Percentiles rank a stretch among this genome's conserved stretches.
Conservation (phyloP, 768 basidiomycete genomes). For the Daedaleopsis nitida region DNA sequence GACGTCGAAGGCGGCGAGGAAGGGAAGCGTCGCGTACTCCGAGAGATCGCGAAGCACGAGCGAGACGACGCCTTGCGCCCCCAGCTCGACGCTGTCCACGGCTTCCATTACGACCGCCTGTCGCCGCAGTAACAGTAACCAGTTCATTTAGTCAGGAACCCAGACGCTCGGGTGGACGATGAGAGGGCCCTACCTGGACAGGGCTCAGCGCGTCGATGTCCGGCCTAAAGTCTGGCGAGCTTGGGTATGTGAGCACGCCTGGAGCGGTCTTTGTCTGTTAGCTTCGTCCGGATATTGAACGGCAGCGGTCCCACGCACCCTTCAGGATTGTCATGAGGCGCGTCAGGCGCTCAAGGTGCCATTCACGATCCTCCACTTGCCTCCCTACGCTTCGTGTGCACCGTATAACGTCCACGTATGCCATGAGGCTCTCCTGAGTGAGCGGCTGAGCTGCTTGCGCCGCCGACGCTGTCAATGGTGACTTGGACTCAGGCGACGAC, state of each 20-base stretch:
- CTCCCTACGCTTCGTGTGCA: conserved; percentile 56
- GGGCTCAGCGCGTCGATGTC: conserved; percentile 84
- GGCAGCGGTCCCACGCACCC: conserved; percentile 38
- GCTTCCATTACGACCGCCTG: conserved; percentile 76
- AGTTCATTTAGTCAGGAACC: conserved; percentile 17
- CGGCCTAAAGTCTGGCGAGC: conserved; percentile 84
- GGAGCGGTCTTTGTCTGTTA: not conserved
- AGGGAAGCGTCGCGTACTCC: conserved; percentile 85
- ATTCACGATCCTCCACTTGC: conserved; percentile 54
- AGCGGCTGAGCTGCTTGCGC: conserved; percentile 41
- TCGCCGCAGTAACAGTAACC: not conserved
- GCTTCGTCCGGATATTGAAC: not conserved
- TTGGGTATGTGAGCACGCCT: conserved; percentile 80
- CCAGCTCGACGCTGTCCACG: conserved; percentile 66
- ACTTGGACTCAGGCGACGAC: conserved; percentile 8
- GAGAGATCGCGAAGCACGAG: conserved; percentile 82
- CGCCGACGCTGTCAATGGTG: not conserved
- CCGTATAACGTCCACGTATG: conserved; percentile 73
- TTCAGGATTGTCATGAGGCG: conserved; percentile 80
- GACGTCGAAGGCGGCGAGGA: conserved; percentile 75
- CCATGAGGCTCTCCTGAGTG: conserved; percentile 86
- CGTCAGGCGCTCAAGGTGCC: conserved; percentile 63
- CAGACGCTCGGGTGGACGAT: not conserved
- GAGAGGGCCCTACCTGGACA: conserved; percentile 58
- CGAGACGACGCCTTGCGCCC: conserved; percentile 62